These are phyloP conservation scores for Peronospora destructor DNA, from an alignment of 352 stramenopile genomes.

Conservation along the genomic window DNA sequence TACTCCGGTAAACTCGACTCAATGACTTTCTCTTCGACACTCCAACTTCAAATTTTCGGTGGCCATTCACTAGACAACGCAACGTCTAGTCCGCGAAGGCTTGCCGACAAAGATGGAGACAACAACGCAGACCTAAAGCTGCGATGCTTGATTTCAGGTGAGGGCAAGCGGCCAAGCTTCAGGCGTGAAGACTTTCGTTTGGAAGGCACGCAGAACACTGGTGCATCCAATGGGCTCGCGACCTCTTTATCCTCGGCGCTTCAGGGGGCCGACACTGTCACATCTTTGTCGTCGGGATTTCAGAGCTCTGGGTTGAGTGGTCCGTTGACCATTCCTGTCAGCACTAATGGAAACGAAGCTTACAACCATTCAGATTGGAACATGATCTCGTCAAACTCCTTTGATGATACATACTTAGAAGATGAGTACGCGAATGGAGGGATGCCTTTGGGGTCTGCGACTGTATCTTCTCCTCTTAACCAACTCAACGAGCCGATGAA, in stretches of 20 bases:
- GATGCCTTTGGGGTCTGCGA: slow-evolving; percentile 14
- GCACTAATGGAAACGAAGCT: slow-evolving; percentile 5
- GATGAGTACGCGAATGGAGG: slow-evolving; percentile 16
- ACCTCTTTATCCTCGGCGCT: not conserved
- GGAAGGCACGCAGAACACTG: not conserved
- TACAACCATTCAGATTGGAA: slow-evolving; percentile 27
- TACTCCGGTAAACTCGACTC: slow-evolving; percentile 12
- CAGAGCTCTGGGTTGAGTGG: slow-evolving; percentile 3
- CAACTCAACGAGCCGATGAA: slow-evolving; percentile 30
- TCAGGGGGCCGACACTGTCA: slow-evolving; percentile 1
- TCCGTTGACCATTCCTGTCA: slow-evolving; percentile 9
- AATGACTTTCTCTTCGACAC: slow-evolving; percentile 32
- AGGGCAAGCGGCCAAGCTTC: slow-evolving; percentile 24
- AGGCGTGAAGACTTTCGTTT: slow-evolving; percentile 17
- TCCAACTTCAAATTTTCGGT: slow-evolving; percentile 25
- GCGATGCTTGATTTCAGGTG: slow-evolving; percentile 16
- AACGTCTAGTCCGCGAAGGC: slow-evolving; percentile 12
- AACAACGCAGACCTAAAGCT: slow-evolving; percentile 15
- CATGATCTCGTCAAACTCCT: slow-evolving; percentile 26
- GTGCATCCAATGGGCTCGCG: slow-evolving; percentile 3
- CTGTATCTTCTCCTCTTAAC: slow-evolving; percentile 12
- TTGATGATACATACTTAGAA: slow-evolving; percentile 36
- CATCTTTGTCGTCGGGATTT: not conserved
- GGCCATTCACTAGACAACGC: slow-evolving; percentile 28
- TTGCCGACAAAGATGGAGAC: slow-evolving; percentile 5